Conservation (phyloP, 2,329 filamentous ascomycete species). For the Coniosporium tulheliwenetii region DNA sequence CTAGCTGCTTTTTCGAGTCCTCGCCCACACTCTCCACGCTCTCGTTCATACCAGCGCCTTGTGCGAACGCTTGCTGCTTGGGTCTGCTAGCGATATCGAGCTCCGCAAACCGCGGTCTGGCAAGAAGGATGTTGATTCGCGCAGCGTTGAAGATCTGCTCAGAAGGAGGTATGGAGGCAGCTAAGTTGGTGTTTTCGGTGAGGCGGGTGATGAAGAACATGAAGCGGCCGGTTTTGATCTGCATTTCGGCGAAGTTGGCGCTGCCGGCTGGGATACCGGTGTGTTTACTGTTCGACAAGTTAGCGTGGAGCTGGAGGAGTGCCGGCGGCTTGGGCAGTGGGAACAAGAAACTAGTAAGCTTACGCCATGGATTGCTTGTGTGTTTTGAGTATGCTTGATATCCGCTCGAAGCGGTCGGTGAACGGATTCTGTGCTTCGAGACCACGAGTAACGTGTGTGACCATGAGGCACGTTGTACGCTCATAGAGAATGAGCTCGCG, state of each 20-base stretch:
- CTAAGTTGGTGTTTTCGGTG: constrained; percentile 94
- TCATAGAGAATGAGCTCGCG: constrained; percentile 93
- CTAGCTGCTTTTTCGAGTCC: background rate
- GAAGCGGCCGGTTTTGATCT: constrained; percentile 67
- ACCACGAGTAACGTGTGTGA: constrained; percentile 75
- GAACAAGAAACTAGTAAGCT: constrained; percentile 12
- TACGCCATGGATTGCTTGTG: constrained; percentile 69
- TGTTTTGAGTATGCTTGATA: constrained; percentile 95
- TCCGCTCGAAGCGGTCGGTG: constrained; percentile 81
- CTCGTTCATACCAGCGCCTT: background rate
- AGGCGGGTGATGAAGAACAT: constrained; percentile 92
- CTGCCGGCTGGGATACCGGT: constrained; percentile 67
- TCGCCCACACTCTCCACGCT: background rate
- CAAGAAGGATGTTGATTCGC: constrained; percentile 78
- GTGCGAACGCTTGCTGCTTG: background rate
- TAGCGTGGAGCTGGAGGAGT: constrained; percentile 25
- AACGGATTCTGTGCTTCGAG: constrained; percentile 70
- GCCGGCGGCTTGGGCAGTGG: background rate
- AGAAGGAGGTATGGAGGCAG: constrained; percentile 78
- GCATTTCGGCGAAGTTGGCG: constrained; percentile 67
- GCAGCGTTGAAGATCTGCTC: constrained; percentile 86
- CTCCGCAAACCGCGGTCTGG: constrained; percentile 64
- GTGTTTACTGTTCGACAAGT: constrained; percentile 47
- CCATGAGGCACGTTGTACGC: constrained; percentile 85
- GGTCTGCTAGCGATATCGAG: constrained; percentile 31